A percentile compares a stretch with the other conserved stretches of the same genome.
Evolutionary conservation across 192 early-diverging fungal species (phyloP).

Genomic region (Entomortierella lignicola): DNA sequence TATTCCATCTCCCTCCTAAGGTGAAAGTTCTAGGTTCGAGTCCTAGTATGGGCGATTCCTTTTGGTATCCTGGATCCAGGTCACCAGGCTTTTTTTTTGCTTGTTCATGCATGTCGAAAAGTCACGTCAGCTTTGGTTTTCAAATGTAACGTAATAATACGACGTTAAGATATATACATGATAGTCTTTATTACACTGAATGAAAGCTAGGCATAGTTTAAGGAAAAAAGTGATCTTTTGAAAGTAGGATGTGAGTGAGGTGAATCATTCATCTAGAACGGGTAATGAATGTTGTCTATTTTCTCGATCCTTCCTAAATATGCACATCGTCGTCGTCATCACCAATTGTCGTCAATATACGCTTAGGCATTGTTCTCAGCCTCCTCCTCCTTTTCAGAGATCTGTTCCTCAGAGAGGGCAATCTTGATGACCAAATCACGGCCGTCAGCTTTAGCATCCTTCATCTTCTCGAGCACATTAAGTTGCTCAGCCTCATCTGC

Average conservation of each 20-base stretch:
- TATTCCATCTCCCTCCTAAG: slow-evolving; percentile 74
- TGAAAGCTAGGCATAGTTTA: neutral
- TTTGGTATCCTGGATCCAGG: slow-evolving; percentile 16
- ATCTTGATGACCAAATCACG: slow-evolving; percentile 74
- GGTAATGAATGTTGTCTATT: no score
- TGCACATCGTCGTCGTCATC: neutral
- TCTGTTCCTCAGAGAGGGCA: slow-evolving; percentile 65
- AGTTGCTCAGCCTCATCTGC: slow-evolving; percentile 80
- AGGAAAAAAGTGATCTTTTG: neutral
- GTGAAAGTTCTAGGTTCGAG: slow-evolving; percentile 72
- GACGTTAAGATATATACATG: neutral
- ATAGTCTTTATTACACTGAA: neutral
- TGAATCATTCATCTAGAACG: neutral
- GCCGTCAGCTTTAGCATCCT: slow-evolving; percentile 71
- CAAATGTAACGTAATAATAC: no score
- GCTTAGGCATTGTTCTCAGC: slow-evolving; percentile 9
- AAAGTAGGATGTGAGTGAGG: no score
- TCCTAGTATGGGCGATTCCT: slow-evolving; percentile 64
- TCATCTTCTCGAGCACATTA: slow-evolving; percentile 74
- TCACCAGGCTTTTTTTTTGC: neutral
- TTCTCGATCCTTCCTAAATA: neutral
- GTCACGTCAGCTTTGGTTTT: no score
- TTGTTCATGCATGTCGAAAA: neutral
- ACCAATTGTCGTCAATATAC: neutral
- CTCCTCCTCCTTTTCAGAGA: slow-evolving; percentile 15